Percentiles rank a stretch among this genome's conserved stretches.
Conservation (phyloP, 495 filamentous ascomycete species). For the Pyrenopolyporus hunteri region DNA sequence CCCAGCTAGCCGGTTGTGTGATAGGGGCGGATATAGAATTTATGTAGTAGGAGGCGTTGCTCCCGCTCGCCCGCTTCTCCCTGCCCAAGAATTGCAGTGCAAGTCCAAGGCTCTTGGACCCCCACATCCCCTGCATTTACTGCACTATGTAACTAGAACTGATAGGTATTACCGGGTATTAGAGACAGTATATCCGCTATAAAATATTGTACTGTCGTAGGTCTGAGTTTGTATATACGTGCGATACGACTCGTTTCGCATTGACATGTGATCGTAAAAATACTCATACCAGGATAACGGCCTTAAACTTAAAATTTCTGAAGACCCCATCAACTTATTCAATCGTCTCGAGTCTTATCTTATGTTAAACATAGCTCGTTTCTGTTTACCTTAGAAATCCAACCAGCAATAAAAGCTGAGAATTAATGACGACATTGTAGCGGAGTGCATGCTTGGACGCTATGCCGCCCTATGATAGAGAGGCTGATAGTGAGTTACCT, state of each 20-base stretch:
- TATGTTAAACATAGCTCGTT: background rate
- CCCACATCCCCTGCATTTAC: constrained; percentile 35
- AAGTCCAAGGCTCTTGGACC: constrained; percentile 9
- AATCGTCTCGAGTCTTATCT: background rate
- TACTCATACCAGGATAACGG: too few relatives aligned
- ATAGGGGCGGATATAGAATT: constrained; percentile 2
- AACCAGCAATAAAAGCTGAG: background rate
- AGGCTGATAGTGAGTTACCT: background rate
- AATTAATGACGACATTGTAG: constrained; percentile 28
- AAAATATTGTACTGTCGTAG: too few relatives aligned
- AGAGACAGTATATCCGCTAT: constrained; percentile 2
- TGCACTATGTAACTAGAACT: background rate
- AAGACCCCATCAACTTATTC: background rate
- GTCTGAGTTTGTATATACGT: too few relatives aligned
- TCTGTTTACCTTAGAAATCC: too few relatives aligned
- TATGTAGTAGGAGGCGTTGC: constrained; percentile 9
- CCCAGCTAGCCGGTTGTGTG: constrained; percentile 7
- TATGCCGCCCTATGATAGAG: constrained; percentile 7
- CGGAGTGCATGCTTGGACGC: constrained; percentile 24
- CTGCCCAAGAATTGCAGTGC: constrained; percentile 3
- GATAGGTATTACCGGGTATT: background rate
- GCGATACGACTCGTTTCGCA: too few relatives aligned
- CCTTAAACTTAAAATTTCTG: too few relatives aligned
- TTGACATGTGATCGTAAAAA: constrained; percentile 33
- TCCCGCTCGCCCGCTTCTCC: constrained; percentile 14